phyloP scores from a whole-genome alignment of 441 rosid genomes.

The Corymbia citriodora region DNA sequence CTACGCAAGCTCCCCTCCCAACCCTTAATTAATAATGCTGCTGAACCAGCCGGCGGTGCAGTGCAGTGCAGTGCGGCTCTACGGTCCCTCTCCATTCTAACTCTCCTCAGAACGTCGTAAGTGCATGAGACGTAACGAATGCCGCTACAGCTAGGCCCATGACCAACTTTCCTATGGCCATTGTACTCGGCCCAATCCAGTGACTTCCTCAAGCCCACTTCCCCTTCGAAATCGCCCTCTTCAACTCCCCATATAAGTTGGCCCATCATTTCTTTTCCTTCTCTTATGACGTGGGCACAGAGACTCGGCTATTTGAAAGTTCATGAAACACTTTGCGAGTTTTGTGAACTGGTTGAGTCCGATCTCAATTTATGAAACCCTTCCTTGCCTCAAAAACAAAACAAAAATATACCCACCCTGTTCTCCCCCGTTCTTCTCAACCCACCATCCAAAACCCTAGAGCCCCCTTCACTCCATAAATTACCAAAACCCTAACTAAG shows the following conservation, averaged over 20 bases:
- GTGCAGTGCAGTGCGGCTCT: not conserved
- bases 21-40: not conserved
- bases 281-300: fast-evolving
- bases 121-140: not conserved
- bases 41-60: not conserved
- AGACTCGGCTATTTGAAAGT: not conserved
- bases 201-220: not conserved
- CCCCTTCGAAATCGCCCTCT: not conserved
- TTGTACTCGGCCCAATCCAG: not conserved
- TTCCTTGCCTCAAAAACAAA: no score
- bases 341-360: not conserved
- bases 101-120: not conserved
- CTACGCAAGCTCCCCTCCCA: not conserved
- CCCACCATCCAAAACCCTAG: no score
- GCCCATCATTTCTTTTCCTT: not conserved
- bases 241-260: not conserved
- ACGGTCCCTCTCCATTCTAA: not conserved
- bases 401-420: no score
- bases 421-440: no score
- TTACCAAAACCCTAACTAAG: no score
- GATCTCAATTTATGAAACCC: not conserved
- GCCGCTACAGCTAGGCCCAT: not conserved
- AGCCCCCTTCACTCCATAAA: no score
- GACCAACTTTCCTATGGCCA: not conserved
- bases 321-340: not conserved